Evolutionary conservation across 257 asterid genomes (phyloP), one percentile per base, ranked within the genome.

Genomic region (Solanum okadae): DNA sequence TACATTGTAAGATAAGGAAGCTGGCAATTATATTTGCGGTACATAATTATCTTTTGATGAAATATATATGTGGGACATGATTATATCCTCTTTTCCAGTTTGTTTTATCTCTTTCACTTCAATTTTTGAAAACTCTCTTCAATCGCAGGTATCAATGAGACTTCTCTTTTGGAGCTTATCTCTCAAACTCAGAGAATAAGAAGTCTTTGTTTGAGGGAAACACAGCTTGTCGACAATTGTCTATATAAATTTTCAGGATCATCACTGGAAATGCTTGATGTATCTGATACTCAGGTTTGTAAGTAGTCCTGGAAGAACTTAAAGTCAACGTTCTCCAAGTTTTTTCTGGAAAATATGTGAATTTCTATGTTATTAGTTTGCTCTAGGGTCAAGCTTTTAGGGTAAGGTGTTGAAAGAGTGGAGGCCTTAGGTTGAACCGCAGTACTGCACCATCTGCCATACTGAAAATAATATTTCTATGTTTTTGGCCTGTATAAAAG

Each of bases 231-330:
- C 63, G 95, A 94, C 85, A 91, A 88, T 92, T 93, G 94, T 85
- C 93, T 95, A 71, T 87, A 90, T 88, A 73, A 82, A 65, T 93
- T 96, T 87, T 89, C 90, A 61, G 99, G 98, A 88, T 78, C 89
- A 82, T 94, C 95, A 88, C 91, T 96, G 93, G 95, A 96, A 93
- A 94, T 90, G 90, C 96, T 96, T 87, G 98, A 96, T 92, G 93
- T 95, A 88, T 96, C 99, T 86, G 94, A 93, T 84, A 94, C 98
- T 86, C 92, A 93, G 98, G 99, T 96, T 11, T 72, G 72, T 79
- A 52, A 44, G 40, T 27, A 79, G 16, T 42, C n/a, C 15, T 78
- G 25, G 67, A 15, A 8, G 85, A 79, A 79, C 67, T 25, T 44
- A 44, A 79, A 79, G 85, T 79, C 38, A 27, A 22, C 10, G 52